Percentiles rank a stretch among this genome's conserved stretches.
phyloP scores from a whole-genome alignment of 495 filamentous ascomycete species.

The Annulohypoxylon stygium region DNA sequence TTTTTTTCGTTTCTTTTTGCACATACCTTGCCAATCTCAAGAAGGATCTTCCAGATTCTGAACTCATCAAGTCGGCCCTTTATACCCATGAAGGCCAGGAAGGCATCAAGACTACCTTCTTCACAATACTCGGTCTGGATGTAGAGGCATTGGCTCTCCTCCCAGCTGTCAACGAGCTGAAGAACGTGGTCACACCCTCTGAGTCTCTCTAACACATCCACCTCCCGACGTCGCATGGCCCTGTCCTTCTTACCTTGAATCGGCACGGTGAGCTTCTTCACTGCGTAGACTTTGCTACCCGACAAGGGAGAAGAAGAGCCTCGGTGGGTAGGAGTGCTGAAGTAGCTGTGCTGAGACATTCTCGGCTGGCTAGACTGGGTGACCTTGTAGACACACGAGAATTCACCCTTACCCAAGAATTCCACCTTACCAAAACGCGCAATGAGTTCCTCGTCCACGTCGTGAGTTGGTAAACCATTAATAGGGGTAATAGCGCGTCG shows the following conservation, averaged over 20 bases:
- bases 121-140: slow-evolving; percentile 98
- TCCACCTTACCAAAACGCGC: slow-evolving; percentile 82
- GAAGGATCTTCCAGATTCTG: slow-evolving; percentile 95
- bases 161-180: slow-evolving; percentile 86
- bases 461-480: slow-evolving; percentile 53
- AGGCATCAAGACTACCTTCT: slow-evolving; percentile 87
- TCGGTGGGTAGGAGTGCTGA: slow-evolving; percentile 52
- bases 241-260: slow-evolving; percentile 81
- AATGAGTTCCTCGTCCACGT: slow-evolving; percentile 77
- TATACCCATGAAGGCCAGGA: slow-evolving; percentile 80
- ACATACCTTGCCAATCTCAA: slow-evolving; percentile 83
- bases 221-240: slow-evolving; percentile 82
- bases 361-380: slow-evolving; percentile 54
- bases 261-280: slow-evolving; percentile 91
- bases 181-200: slow-evolving; percentile 84
- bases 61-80: slow-evolving; percentile 95
- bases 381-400: slow-evolving; percentile 91
- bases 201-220: slow-evolving; percentile 77
- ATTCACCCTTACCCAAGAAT: slow-evolving; percentile 86
- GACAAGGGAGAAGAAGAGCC: slow-evolving; percentile 55
- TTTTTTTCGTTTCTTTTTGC: background rate
- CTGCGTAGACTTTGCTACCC: slow-evolving; percentile 77
- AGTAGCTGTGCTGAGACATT: slow-evolving; percentile 39
- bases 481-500: slow-evolving; percentile 61
- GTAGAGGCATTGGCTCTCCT: slow-evolving; percentile 82